phyloP scores from a whole-genome alignment of 2,329 filamentous ascomycete genomes.

The Beauveria varroae region DNA sequence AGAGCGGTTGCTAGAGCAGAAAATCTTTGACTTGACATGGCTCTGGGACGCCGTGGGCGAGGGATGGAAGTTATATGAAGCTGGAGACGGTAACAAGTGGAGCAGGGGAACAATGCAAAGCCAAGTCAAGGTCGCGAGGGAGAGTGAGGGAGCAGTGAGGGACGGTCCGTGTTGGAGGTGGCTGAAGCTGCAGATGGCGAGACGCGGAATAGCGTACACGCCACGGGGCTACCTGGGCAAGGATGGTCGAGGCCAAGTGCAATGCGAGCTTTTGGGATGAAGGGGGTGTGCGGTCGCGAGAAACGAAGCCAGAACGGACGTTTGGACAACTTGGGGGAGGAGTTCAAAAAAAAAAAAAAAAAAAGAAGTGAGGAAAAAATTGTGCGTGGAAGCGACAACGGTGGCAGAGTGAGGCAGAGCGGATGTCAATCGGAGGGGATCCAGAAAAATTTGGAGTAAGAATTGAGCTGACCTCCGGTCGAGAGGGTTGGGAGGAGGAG shows the following conservation, averaged over 20 bases:
- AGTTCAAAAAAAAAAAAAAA: not conserved
- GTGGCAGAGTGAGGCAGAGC: constrained; percentile 5
- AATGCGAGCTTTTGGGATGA: not conserved
- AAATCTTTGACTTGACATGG: constrained; percentile 12
- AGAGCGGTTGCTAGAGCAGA: constrained; percentile 6
- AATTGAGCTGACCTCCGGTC: not conserved
- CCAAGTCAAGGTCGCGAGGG: not conserved
- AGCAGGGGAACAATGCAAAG: not conserved
- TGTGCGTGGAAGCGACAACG: not conserved
- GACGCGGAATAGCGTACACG: constrained; percentile 1
- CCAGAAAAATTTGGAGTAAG: constrained; percentile 10
- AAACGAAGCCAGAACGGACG: constrained; percentile 6
- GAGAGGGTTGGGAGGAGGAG: not conserved
- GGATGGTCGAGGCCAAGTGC: not conserved
- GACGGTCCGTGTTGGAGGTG: constrained; percentile 9
- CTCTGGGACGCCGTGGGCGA: not conserved
- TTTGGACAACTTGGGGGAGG: constrained; percentile 5
- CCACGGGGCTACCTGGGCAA: not conserved
- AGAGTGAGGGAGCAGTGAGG: not conserved
- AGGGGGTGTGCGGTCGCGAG: not conserved
- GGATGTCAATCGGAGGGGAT: constrained; percentile 9
- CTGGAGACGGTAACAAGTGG: constrained; percentile 1
- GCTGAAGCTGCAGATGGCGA: not conserved
- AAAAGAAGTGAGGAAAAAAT: not conserved
- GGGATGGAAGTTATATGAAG: constrained; percentile 9